phyloP scores from a whole-genome alignment of 345 rosid species.

The Cardamine occulta region DNA sequence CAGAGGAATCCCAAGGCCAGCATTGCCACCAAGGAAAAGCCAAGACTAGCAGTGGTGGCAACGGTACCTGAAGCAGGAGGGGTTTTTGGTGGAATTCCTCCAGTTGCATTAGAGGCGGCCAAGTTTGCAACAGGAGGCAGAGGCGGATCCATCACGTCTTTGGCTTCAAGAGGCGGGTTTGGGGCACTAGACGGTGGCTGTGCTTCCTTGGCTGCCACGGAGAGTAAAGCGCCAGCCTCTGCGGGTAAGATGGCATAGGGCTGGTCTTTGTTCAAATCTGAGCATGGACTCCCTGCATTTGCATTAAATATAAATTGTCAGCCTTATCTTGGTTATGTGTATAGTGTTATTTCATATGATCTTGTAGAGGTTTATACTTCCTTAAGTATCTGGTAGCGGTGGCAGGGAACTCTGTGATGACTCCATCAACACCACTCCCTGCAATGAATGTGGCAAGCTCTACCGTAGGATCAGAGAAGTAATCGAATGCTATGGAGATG shows the following conservation, averaged over 20 bases:
- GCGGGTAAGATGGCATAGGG: constrained; percentile 56
- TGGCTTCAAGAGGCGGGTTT: constrained; percentile 49
- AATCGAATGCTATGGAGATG: constrained; percentile 64
- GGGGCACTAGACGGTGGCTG: constrained; percentile 51
- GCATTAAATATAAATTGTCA: constrained; percentile 44
- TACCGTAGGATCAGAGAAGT: constrained; percentile 63
- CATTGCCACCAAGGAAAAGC: constrained; percentile 47
- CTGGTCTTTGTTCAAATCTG: constrained; percentile 44
- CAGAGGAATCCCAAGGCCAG: constrained; percentile 43
- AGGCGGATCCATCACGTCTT: constrained; percentile 71
- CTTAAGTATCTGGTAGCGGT: constrained; percentile 74
- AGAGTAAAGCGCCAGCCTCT: constrained; percentile 53
- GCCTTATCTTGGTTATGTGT: constrained; percentile 3
- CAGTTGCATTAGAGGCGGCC: constrained; percentile 15
- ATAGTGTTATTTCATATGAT: background rate
- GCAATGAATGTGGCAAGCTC: constrained; percentile 68
- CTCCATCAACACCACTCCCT: constrained; percentile 65
- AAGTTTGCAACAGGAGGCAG: constrained; percentile 56
- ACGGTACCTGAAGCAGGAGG: constrained; percentile 43
- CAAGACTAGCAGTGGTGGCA: constrained; percentile 41
- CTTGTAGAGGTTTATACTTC: constrained; percentile 45
- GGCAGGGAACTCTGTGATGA: constrained; percentile 77
- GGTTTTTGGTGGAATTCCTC: constrained; percentile 27
- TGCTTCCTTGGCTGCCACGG: constrained; percentile 26
- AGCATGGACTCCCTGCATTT: constrained; percentile 67